Evolutionary conservation across 352 stramenopile species (phyloP).

Genomic region (Nothophytophthora sp.): DNA sequence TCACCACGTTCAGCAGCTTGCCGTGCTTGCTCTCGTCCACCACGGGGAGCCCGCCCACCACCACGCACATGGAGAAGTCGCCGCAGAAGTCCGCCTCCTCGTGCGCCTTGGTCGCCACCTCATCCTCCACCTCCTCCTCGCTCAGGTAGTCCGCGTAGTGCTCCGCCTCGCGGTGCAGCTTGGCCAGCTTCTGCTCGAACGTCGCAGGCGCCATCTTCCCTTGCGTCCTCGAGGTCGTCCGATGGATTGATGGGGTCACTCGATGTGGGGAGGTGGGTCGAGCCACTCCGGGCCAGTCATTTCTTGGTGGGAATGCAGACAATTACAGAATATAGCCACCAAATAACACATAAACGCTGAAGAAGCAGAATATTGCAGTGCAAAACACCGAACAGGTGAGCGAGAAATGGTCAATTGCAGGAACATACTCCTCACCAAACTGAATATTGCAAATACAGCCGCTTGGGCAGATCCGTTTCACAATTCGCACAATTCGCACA

Average conservation of each 20-base stretch:
- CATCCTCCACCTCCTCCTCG: constrained; percentile 78
- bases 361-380: too few relatives aligned
- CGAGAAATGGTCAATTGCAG: too few relatives aligned
- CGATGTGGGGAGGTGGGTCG: background rate
- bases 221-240: too few relatives aligned
- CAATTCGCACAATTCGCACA: background rate
- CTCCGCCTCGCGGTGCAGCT: constrained; percentile 68
- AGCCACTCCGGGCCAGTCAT: too few relatives aligned
- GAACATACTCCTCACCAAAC: too few relatives aligned
- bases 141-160: constrained; percentile 83
- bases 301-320: too few relatives aligned
- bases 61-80: constrained; percentile 79
- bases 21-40: constrained; percentile 78
- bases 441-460: background rate
- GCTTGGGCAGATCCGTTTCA: background rate
- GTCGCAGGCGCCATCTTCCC: constrained; percentile 53
- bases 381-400: too few relatives aligned
- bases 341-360: too few relatives aligned
- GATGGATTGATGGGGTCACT: too few relatives aligned
- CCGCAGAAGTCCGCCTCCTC: constrained; percentile 79
- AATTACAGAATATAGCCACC: too few relatives aligned
- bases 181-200: constrained; percentile 82
- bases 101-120: constrained; percentile 57
- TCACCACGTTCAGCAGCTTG: constrained; percentile 86
- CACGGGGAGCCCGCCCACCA: constrained; percentile 78